Percentiles rank a stretch among this genome's conserved stretches.
These are phyloP conservation scores for Daldinia caldariorum DNA, from an alignment of 495 filamentous ascomycete species.

Conservation along the genomic window DNA sequence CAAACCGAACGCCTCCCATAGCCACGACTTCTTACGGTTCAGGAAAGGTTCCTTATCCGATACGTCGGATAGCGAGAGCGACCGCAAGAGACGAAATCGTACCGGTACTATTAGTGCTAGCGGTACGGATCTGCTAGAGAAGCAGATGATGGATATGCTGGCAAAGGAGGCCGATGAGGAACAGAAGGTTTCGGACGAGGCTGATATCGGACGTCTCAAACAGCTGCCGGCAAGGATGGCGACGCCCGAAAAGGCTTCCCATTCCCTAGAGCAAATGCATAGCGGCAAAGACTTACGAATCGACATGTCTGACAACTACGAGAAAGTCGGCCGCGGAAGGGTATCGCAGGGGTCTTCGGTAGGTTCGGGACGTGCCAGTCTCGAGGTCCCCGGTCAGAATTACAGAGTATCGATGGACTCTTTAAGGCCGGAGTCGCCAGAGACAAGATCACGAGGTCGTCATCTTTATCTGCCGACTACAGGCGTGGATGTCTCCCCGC, in stretches of 20 bases:
- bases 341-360: constrained; percentile 43
- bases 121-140: constrained; percentile 67
- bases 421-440: constrained; percentile 53
- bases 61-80: constrained; percentile 59
- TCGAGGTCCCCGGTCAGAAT: constrained; percentile 52
- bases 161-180: constrained; percentile 59
- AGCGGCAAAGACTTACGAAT: constrained; percentile 47
- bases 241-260: constrained; percentile 48
- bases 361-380: constrained; percentile 48
- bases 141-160: constrained; percentile 74
- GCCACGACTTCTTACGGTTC: constrained; percentile 53
- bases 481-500: constrained; percentile 58
- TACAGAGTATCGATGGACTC: constrained; percentile 54
- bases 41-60: constrained; percentile 56
- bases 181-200: constrained; percentile 46
- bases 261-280: constrained; percentile 34
- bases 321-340: constrained; percentile 33
- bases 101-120: constrained; percentile 51
- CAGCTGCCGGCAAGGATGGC: constrained; percentile 40
- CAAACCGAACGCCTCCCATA: constrained; percentile 52
- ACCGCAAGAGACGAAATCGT: constrained; percentile 51
- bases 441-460: constrained; percentile 47
- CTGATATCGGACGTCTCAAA: constrained; percentile 46
- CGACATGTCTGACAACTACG: constrained; percentile 49
- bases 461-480: constrained; percentile 48